Evolutionary conservation across 495 filamentous ascomycete genomes (phyloP).

Genomic region (Penicillium pancosmium): DNA sequence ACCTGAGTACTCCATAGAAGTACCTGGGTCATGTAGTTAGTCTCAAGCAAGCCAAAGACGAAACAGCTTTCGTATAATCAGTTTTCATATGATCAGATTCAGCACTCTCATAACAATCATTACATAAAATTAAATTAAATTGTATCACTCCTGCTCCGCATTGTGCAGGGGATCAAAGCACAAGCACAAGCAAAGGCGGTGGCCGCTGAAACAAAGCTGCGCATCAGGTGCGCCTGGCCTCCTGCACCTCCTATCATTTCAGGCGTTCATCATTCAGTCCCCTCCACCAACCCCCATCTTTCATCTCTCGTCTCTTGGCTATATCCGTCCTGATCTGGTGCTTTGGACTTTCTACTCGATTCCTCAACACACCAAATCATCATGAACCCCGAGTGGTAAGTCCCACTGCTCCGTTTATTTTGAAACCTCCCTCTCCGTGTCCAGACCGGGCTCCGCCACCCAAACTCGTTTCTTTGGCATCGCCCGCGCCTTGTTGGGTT

Average conservation of each 20-base stretch:
- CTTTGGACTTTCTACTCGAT: background rate
- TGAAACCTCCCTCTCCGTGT: conserved; percentile 21
- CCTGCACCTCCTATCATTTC: conserved; percentile 43
- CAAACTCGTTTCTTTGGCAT: conserved; percentile 6
- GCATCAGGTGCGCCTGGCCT: conserved; percentile 33
- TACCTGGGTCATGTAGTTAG: no score
- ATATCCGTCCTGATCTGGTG: conserved; percentile 15
- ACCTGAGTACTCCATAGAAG: no score
- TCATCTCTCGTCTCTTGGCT: conserved; percentile 17
- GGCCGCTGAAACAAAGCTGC: conserved; percentile 36
- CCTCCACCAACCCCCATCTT: conserved; percentile 22
- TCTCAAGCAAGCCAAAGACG: no score
- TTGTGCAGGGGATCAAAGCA: background rate
- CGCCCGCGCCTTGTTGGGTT: background rate
- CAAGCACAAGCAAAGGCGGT: conserved; percentile 12
- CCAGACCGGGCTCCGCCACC: conserved; percentile 12
- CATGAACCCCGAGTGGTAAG: conserved; percentile 97
- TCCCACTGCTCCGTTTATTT: conserved; percentile 24
- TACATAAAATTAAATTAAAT: no score
- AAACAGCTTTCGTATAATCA: no score
- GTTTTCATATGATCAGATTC: no score
- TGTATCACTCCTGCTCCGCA: background rate
- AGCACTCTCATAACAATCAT: no score
- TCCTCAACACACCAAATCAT: conserved; percentile 16
- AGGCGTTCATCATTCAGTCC: conserved; percentile 33